Evolutionary conservation across 306 rosid genomes (phyloP).

Genomic region (Argentina anserina): DNA sequence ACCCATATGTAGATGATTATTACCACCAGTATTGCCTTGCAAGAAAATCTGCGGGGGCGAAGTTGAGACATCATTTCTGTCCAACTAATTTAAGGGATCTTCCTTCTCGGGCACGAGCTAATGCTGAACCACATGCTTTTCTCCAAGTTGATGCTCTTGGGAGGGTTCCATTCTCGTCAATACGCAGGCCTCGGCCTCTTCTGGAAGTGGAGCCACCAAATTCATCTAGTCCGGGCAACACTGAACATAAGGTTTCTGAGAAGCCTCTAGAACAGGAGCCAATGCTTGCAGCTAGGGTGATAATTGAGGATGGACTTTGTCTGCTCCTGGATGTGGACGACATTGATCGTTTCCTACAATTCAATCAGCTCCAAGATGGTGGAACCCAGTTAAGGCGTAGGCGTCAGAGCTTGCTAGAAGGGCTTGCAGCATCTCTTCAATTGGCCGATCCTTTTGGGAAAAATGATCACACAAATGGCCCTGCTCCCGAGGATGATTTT

Average conservation of each 20-base stretch:
- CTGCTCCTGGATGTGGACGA: conserved; percentile 96
- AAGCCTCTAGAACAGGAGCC: conserved; percentile 99
- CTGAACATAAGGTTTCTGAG: conserved; percentile 67
- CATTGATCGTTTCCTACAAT: conserved; percentile 84
- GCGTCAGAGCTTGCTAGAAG: conserved; percentile 72
- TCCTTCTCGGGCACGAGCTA: conserved; percentile 73
- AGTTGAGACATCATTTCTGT: conserved; percentile 87
- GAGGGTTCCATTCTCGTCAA: conserved; percentile 96
- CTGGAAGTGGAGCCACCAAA: conserved; percentile 90
- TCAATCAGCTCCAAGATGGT: conserved; percentile 79
- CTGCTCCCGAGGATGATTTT: conserved; percentile 73
- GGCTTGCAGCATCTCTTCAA: conserved; percentile 79
- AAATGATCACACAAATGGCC: conserved; percentile 58
- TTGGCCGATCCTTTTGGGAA: conserved; percentile 85
- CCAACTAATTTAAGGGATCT: conserved; percentile 85
- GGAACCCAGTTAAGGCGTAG: conserved; percentile 60
- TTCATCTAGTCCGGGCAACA: conserved; percentile 42
- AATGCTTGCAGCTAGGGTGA: conserved; percentile 88
- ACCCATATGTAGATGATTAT: conserved; percentile 96
- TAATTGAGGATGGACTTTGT: conserved; percentile 88
- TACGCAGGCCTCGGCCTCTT: conserved; percentile 99
- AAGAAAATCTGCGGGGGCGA: conserved; percentile 67
- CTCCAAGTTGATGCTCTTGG: conserved; percentile 99
- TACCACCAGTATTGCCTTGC: conserved; percentile 92
- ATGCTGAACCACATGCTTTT: conserved; percentile 88